Evolutionary conservation across 768 basidiomycete species (phyloP).

Genomic region (Asterophora parasitica): DNA sequence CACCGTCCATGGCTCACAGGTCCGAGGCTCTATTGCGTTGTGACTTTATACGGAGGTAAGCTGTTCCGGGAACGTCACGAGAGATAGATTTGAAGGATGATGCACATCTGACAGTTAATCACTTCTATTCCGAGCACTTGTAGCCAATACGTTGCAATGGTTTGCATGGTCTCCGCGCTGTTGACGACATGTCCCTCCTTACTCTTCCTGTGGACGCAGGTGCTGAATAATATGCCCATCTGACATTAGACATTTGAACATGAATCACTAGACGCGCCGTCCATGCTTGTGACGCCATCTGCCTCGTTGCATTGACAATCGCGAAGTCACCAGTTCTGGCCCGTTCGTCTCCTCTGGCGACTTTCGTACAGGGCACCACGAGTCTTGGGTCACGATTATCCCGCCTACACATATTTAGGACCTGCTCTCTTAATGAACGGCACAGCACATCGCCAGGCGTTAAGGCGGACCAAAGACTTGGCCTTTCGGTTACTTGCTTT

Average conservation of each 20-base stretch:
- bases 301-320: background rate
- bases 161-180: background rate
- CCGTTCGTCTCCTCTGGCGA: background rate
- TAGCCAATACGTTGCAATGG: no score
- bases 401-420: background rate
- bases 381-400: background rate
- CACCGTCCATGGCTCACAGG: background rate
- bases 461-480: background rate
- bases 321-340: background rate
- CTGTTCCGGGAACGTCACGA: constrained; percentile 1
- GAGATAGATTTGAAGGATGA: background rate
- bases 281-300: background rate
- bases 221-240: background rate
- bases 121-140: background rate
- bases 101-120: constrained; percentile 7
- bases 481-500: background rate
- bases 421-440: background rate
- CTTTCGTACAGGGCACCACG: background rate
- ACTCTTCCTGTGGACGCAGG: constrained; percentile 4
- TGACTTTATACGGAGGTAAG: background rate
- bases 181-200: background rate
- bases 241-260: constrained; percentile 2
- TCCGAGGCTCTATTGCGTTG: constrained; percentile 5
- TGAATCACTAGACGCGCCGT: background rate
- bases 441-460: background rate